Base-by-base conservation (phyloP, 2,329 filamentous ascomycete genomes). In the Hymenoscyphus occultus region DNA sequence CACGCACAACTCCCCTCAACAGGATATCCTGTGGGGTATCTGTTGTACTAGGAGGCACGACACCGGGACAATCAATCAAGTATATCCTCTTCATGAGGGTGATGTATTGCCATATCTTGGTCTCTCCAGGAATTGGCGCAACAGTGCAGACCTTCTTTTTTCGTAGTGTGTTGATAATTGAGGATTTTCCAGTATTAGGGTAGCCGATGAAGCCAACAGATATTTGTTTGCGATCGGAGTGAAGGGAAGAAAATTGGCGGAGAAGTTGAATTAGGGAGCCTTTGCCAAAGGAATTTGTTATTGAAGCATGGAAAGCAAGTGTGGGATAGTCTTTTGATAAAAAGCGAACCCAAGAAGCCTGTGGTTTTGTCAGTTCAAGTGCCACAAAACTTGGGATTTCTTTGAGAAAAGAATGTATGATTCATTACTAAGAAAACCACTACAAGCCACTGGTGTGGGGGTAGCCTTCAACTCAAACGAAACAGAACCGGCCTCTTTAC, bases 351-450 rank as follows among this genome's bases (percentile, higher is more conserved):
- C 95, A 99, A 67, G 90, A 87, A 74, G 95, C 94, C 95, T 98
- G 77, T 66, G 71, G 67, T 54, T 54, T 54, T 28, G 48, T 54
- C 48, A 54, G 48, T 28, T 54, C 19, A 54, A 28, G 48, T 54
- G 22, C 48, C 48, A 54, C 48, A 54, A 54, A 54, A 54, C 48
- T 54, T 54, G 19, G 28, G 19, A 42, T 51, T 42, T 40, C 59
- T 59, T 56, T 40, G 63, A 64, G 14, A 57, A 54, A 64, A 59
- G 35, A 12, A 87, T 93, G 90, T 99, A 86, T 94, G 93, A 90
- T 90, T 91, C 91, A 90, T 92, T 90, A 98, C 95, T 99, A 99
- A 96, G 95, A 98, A 91, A 83, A 85, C 85, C 86, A 86, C 90
- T 88, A 93, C 80, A 80, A 80, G 80, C 81, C 78, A 81, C 84